These are phyloP conservation scores for Priceomyces melissophilus DNA, from an alignment of 805 yeast genomes.

Conservation along the genomic window DNA sequence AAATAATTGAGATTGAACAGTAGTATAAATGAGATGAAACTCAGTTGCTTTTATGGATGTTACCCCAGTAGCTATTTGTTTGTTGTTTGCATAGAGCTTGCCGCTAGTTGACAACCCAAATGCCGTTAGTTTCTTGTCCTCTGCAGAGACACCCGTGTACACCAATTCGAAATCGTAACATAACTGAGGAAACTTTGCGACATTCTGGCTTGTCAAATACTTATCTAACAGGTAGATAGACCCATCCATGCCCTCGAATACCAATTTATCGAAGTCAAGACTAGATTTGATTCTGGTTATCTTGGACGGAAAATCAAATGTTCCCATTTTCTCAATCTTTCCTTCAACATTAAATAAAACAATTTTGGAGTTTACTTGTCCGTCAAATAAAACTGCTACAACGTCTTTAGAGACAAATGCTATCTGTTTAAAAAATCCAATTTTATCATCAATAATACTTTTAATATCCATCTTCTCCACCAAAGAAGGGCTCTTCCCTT, in stretches of 20 bases:
- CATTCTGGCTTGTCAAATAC: conserved; percentile 26
- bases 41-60: conserved; percentile 78
- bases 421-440: conserved; percentile 60
- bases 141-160: conserved; percentile 15
- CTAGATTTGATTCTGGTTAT: conserved; percentile 55
- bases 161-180: conserved; percentile 58
- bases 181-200: conserved; percentile 63
- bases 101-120: conserved; percentile 80
- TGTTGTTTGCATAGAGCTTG: conserved; percentile 61
- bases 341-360: conserved; percentile 47
- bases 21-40: conserved; percentile 73
- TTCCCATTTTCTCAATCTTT: conserved; percentile 30
- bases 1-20: conserved; percentile 80
- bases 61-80: conserved; percentile 64
- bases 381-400: conserved; percentile 60
- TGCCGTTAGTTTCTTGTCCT: conserved; percentile 22
- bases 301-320: conserved; percentile 46
- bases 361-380: conserved; percentile 47
- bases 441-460: conserved; percentile 32
- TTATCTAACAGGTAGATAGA: conserved; percentile 41
- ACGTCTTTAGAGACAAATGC: conserved; percentile 50
- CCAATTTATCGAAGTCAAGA: conserved; percentile 49
- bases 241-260: conserved; percentile 64
- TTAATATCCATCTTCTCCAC: conserved; percentile 26
- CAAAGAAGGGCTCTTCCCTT: conserved; percentile 46